Percentiles rank a stretch among this genome's conserved stretches.
phyloP scores from a whole-genome alignment of 805 yeast species.

The Candida suzukii region DNA sequence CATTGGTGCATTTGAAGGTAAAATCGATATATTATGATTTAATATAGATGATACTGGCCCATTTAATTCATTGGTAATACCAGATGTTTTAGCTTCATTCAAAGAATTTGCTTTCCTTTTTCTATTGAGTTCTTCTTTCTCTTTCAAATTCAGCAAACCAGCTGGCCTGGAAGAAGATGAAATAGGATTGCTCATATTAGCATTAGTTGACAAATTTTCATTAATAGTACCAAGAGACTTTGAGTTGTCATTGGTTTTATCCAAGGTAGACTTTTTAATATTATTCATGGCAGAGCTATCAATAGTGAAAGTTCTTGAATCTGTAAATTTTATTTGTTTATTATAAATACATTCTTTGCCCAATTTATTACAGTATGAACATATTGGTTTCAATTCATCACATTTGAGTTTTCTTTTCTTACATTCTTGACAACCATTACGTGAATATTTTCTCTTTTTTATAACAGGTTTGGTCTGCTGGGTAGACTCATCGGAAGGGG shows the following conservation, averaged over 20 bases:
- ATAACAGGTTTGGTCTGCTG: slow-evolving; percentile 9
- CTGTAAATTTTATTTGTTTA: slow-evolving; percentile 25
- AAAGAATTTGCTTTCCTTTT: neutral
- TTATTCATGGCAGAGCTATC: neutral
- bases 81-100: neutral
- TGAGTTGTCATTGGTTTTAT: neutral
- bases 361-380: slow-evolving; percentile 33
- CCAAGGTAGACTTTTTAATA: no score
- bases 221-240: neutral
- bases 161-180: neutral
- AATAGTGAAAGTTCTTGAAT: slow-evolving; percentile 22
- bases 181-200: no score
- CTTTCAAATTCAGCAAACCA: neutral
- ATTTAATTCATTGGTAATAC: no score
- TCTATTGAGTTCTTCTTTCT: neutral
- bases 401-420: slow-evolving; percentile 36
- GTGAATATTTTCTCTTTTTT: slow-evolving; percentile 35
- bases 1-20: neutral
- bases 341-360: slow-evolving; percentile 32
- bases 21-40: slow-evolving; percentile 7
- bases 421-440: slow-evolving; percentile 40
- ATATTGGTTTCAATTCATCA: slow-evolving; percentile 31
- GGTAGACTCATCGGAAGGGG: no score
- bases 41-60: no score
- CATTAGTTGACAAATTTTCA: no score